Evolutionary conservation across 257 asterid species (phyloP).

Genomic region (Verbascum thapsus): DNA sequence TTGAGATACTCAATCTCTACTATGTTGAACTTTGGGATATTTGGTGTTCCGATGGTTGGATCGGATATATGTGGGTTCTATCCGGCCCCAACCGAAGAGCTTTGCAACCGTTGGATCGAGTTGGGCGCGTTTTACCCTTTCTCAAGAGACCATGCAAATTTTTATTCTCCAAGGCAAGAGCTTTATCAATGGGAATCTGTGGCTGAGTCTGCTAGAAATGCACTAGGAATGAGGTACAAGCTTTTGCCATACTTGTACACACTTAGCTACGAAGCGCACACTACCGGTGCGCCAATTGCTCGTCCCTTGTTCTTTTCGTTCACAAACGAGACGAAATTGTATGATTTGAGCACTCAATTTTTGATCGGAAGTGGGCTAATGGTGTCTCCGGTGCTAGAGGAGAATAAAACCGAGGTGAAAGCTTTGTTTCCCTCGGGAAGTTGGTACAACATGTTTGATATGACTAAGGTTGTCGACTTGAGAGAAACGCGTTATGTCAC

Average conservation of each 20-base stretch:
- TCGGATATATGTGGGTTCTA: constrained; percentile 96
- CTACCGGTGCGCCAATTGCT: constrained; percentile 80
- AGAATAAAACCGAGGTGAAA: constrained; percentile 50
- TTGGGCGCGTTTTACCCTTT: constrained; percentile 93
- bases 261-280: constrained; percentile 77
- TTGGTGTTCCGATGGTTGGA: constrained; percentile 98
- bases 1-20: constrained; percentile 78
- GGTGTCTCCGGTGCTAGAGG: constrained; percentile 85
- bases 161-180: constrained; percentile 88
- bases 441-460: constrained; percentile 80
- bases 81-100: constrained; percentile 86
- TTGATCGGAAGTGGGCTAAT: constrained; percentile 72
- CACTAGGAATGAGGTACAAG: constrained; percentile 88
- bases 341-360: constrained; percentile 83
- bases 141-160: constrained; percentile 92
- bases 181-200: constrained; percentile 96
- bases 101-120: constrained; percentile 97
- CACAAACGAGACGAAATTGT: constrained; percentile 48
- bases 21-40: constrained; percentile 77
- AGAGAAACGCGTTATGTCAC: constrained; percentile 41
- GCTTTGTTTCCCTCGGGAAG: constrained; percentile 74
- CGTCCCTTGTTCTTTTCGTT: constrained; percentile 84
- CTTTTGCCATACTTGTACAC: constrained; percentile 80
- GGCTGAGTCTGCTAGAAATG: constrained; percentile 86
- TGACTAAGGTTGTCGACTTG: constrained; percentile 57